Evolutionary conservation across 768 basidiomycete species (phyloP), one percentile per base, ranked within the genome.

Genomic region (Myochromella boudieri): DNA sequence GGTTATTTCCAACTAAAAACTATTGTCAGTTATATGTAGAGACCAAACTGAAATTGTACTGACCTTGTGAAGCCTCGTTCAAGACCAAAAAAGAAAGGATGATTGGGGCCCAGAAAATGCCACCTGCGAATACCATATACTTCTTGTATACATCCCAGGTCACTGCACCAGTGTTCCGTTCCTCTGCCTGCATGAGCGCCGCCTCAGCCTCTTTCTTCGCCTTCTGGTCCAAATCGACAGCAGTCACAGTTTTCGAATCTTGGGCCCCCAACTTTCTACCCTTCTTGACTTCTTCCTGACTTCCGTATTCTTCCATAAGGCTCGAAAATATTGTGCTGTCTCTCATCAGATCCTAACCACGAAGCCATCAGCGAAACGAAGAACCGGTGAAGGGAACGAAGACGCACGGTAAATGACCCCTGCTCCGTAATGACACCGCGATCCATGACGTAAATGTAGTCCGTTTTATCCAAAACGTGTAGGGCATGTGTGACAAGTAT

Each of bases 391-490:
- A 49, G 15, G 18, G 38, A 8, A 14, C 18, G 20, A 25, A 17
- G 37, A 60, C 57, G 55, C 50, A 79, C 81, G 41, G 67, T 48
- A 52, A 80, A 87, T 1, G 81, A 77, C 3, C 86, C 86, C 56
- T 82, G 68, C 60, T 86, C 85, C 3, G 70, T 71, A 37, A 88
- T 79, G 8, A 63, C 56, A 5, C 80, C 82, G 40, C 78, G 64
- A 31, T 82, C 78, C 66, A 85, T 74, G 41, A 85, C 73, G 48
- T 82, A 82, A 44, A 87, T 82, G 54, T 80, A 79, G 55, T 84
- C 82, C 2, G 74, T 68, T 54, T 75, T 77, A 45, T 80, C 75
- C 6, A 83, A 63, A n/a, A 81, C 73, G 54, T 81, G 77, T 4
- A 83, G 62, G 4, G 77, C 71, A 60, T 81, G 82, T 0, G 76